phyloP scores from a whole-genome alignment of 306 rosid species.

The Amphicarpaea edgeworthii region DNA sequence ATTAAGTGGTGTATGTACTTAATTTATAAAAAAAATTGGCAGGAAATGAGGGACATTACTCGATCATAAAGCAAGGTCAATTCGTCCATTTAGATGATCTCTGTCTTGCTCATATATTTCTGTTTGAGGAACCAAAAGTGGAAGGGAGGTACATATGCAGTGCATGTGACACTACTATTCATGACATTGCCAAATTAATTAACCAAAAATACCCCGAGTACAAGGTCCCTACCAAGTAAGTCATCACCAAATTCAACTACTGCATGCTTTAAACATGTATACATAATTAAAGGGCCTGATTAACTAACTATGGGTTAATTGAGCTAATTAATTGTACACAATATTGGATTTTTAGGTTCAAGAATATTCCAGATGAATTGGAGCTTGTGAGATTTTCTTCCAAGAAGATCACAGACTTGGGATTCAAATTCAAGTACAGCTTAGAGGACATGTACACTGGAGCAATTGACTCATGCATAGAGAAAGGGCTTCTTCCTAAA shows the following conservation, averaged over 20 bases:
- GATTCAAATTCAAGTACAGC: conserved; percentile 71
- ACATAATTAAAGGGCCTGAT: no score
- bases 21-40: no score
- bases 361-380: conserved; percentile 69
- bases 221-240: conserved; percentile 71
- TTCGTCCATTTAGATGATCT: conserved; percentile 79
- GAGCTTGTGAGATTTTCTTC: conserved; percentile 63
- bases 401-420: conserved; percentile 66
- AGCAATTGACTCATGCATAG: conserved; percentile 69
- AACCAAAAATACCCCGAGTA: conserved; percentile 66
- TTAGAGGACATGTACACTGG: conserved; percentile 74
- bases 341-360: conserved; percentile 55
- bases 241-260: neutral
- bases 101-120: conserved; percentile 65
- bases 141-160: conserved; percentile 73
- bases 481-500: conserved; percentile 64
- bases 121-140: conserved; percentile 59
- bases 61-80: conserved; percentile 72
- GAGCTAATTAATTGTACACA: neutral
- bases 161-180: conserved; percentile 63
- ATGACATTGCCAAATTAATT: conserved; percentile 63
- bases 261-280: no score
- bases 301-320: neutral
- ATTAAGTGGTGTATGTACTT: no score
- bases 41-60: conserved; percentile 71